Evolutionary conservation across 2,329 filamentous ascomycete genomes (phyloP), one percentile per base, ranked within the genome.

Genomic region (Alternaria infectoria): DNA sequence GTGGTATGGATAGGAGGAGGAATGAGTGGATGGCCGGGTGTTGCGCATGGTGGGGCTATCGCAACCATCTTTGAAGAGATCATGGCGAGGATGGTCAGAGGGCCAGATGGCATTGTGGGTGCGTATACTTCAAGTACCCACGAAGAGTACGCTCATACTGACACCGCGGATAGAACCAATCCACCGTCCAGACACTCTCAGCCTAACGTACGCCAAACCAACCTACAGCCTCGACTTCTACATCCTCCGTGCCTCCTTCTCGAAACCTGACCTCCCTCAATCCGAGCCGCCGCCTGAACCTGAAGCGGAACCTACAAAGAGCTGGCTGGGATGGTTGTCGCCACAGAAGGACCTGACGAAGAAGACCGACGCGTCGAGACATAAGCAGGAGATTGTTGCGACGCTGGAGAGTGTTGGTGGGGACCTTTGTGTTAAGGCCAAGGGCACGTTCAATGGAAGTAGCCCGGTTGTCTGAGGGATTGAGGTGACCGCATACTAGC

Each of bases 1-100:
- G 83, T 93, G n/a, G 82, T 93, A 5, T 91, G 85, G 82, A 85
- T 93, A 57, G 92, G 91, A 7, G 77, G 83, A n/a, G 86, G 83
- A 1, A 74, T 90, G 19, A 83, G 85, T 51, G 91, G 92, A 5
- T 94, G 90, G 90, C 91, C 91, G 2, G 86, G 86, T 12, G 83
- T 91, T 44, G 88, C 89, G 55, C 91, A 95, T 80, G 91, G 91
- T 59, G 91, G 91, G 13, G 83, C 86, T 7, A 83, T 91, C 52
- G 90, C 89, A 8, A 93, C 89, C 1, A 77, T 92, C 4, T 79
- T 93, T 40, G 87, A 92, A 76, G 91, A 93, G 81, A 86, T 85
- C 55, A 83, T 92, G 65, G 88, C 88, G n/a, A 83, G 90, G 46
- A 89, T 87, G 85, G 87, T 71, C 80, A 90, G 68, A 86, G 88